Conservation (phyloP, 345 rosid species). For the Eutrema japonicum region DNA sequence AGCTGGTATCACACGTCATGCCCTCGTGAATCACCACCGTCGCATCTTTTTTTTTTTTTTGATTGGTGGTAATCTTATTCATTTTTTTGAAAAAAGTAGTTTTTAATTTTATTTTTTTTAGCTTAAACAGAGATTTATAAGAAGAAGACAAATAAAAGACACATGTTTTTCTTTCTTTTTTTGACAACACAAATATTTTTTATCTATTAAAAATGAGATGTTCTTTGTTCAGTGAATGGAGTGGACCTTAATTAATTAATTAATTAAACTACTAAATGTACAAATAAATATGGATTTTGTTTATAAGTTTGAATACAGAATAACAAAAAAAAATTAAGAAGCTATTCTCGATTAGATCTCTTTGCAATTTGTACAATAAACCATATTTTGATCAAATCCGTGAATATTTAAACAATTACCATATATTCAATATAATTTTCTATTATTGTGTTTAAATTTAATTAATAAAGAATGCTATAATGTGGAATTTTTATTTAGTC, state of each 20-base stretch:
- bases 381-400: background rate
- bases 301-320: background rate
- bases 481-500: background rate
- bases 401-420: background rate
- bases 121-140: background rate
- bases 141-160: background rate
- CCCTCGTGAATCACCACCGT: constrained; percentile 53
- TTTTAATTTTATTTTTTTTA: background rate
- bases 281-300: background rate
- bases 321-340: background rate
- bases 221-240: background rate
- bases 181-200: background rate
- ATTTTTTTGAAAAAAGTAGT: background rate
- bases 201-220: background rate
- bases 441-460: background rate
- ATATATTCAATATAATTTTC: background rate
- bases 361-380: background rate
- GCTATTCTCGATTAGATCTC: background rate
- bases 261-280: background rate
- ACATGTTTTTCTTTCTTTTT: background rate
- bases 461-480: background rate
- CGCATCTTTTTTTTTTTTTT: background rate
- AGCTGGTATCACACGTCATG: constrained; percentile 59
- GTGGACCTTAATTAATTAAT: background rate
- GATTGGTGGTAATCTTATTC: constrained; percentile 26